Base-by-base conservation (phyloP, 106 monocot species). In the Allium sativum region DNA sequence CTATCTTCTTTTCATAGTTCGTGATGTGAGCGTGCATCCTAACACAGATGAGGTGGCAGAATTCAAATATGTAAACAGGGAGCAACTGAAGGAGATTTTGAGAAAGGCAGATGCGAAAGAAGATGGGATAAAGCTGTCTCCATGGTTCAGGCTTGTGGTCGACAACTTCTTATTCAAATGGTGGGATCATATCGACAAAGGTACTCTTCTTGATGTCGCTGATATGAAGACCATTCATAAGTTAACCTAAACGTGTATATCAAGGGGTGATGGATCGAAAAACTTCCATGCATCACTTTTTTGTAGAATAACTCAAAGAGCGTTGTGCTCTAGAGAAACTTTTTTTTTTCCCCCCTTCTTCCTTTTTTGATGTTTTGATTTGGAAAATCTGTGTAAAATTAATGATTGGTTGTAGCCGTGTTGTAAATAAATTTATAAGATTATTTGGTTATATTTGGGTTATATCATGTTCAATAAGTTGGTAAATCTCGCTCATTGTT, bases 31-130 rank as follows among this genome's bases (percentile, higher is more conserved):
- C 19, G 18, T 84, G 64, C 69, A 71, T 43, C 87, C 90, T 3
- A 96, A 96, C 54, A 87, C 90, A 2, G 79, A 96, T 44, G 95
- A 96, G 70, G 90, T 96, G 55, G 75, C 84, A 7, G 90, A 84
- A 56, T 55, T 87, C 0, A 87, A 78, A 66, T 96, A 96, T 41
- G 87, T 96, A 12, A 82, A 72, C 59, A 77, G 67, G 14, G 87
- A 82, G 42, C 68, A 84, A 31, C 67, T 96, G 45, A 79, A 82
- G 65, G 95, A 96, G 57, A 45, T 96, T 57, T 48, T 90, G 61
- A 74, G 72, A 63, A 87, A 80, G 67, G 87, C 79, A 18, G 82
- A 87, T 65, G 73, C 79, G 19, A 47, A 65, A 2, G 79, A 82
- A 68, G 79, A 69, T 40, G 65, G 44, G 8, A 70, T 87, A 48